Percentiles rank a stretch among this genome's conserved stretches.
phyloP scores from a whole-genome alignment of 2,329 filamentous ascomycete genomes.

The Sphaerostilbella broomeana region DNA sequence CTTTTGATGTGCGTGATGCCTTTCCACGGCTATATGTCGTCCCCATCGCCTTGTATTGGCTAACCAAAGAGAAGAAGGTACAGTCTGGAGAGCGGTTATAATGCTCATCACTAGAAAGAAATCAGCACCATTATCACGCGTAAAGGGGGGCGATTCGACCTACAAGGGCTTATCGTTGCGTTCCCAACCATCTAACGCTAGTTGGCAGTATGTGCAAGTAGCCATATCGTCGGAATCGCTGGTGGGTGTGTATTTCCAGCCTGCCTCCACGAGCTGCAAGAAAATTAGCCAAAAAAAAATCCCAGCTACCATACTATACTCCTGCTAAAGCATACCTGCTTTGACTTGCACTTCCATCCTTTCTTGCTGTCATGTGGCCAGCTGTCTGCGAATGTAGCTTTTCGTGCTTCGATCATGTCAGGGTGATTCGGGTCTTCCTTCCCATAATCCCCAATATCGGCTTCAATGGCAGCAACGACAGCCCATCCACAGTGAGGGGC shows the following conservation, averaged over 20 bases:
- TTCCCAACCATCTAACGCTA: constrained; percentile 93
- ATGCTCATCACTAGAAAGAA: constrained; percentile 68
- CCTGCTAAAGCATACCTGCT: constrained; percentile 55
- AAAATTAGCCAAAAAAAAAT: constrained; percentile 11
- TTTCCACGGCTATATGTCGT: constrained; percentile 53
- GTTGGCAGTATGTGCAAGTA: constrained; percentile 82
- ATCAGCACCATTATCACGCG: neutral
- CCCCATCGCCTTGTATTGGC: constrained; percentile 43
- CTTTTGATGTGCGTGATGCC: constrained; percentile 56
- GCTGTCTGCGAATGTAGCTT: constrained; percentile 70
- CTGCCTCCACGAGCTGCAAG: constrained; percentile 75
- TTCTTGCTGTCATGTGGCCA: constrained; percentile 90
- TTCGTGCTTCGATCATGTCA: constrained; percentile 68
- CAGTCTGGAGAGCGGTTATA: constrained; percentile 71
- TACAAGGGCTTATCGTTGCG: constrained; percentile 81
- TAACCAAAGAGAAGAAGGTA: constrained; percentile 69
- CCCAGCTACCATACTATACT: neutral
- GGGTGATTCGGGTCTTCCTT: constrained; percentile 68
- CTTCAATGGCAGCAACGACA: constrained; percentile 57
- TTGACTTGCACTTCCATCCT: constrained; percentile 82
- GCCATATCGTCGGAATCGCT: constrained; percentile 80
- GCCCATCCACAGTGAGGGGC: constrained; percentile 84
- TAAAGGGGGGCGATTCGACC: constrained; percentile 26
- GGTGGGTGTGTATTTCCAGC: constrained; percentile 89
- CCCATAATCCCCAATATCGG: constrained; percentile 54